Evolutionary conservation across 78 protist genomes (phyloP), one percentile per base, ranked within the genome.

Genomic region (Neovahlkampfia damariscottae): DNA sequence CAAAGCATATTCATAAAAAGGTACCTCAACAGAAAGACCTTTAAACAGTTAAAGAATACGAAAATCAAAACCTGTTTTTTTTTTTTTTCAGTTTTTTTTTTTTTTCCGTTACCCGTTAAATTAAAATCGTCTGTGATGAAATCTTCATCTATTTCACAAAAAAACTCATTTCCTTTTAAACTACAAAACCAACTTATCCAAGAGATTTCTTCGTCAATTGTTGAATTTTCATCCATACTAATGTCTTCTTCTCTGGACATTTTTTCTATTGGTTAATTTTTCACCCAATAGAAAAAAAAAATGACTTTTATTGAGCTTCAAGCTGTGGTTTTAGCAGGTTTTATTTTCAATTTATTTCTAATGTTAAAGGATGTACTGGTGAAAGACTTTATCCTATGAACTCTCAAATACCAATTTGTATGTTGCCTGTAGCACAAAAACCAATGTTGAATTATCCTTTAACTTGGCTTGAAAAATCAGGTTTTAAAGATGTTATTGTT

Each of bases 1-100:
- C 36, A 95, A 77, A 1, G 98, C 96, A 68, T 79, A 59, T 27
- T 91, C 93, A 77, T 93, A 95, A 71, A 72, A 41, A 7, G 92
- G 91, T 2, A 95, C 96, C 34, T 67, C n/a, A 10, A 76, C 50
- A 40, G 84, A 37, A 58, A 94, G 89, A 4, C 96, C 94, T 31
- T 87, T 85, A 34, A 91, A n/a, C n/a, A n/a, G n/a, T n/a, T n/a
- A n/a, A n/a, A n/a, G n/a, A n/a, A n/a, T n/a, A n/a, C n/a, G n/a
- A n/a, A n/a, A n/a, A n/a, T n/a, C n/a, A n/a, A n/a, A n/a, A n/a
- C n/a, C 19, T 19, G 19, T 50, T 50, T 19, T 50, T 50, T 50
- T 19, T 19, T n/a, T 50, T n/a, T n/a, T n/a, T n/a, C n/a, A n/a
- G n/a, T n/a, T n/a, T n/a, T n/a, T n/a, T n/a, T n/a, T n/a, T n/a